Evolutionary conservation across 1,284 basidiomycete species (phyloP).

Genomic region (Phylloporus gajari): DNA sequence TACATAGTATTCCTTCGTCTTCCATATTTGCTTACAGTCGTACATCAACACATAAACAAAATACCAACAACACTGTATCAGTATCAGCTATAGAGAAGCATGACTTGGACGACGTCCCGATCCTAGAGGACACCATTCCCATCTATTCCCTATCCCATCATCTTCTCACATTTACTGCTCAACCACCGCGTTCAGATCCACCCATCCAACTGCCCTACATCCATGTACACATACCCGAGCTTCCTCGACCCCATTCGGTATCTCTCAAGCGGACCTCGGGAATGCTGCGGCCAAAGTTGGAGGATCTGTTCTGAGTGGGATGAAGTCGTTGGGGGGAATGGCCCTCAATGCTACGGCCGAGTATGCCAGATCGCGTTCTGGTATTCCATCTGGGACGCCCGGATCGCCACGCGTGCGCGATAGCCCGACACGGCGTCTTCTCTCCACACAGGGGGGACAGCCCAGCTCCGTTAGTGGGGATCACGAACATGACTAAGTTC

Average conservation of each 20-base stretch:
- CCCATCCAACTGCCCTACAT: slow-evolving; percentile 26
- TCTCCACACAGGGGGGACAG: slow-evolving; percentile 25
- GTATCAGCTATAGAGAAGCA: slow-evolving; percentile 47
- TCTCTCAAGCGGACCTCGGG: slow-evolving; percentile 60
- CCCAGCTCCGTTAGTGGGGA: slow-evolving; percentile 29
- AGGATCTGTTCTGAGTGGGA: slow-evolving; percentile 68
- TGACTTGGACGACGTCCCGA: slow-evolving; percentile 29
- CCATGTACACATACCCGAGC: slow-evolving; percentile 35
- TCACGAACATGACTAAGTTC: slow-evolving; percentile 23
- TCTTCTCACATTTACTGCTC: slow-evolving; percentile 70
- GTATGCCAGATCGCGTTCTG: slow-evolving; percentile 41
- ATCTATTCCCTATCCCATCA: slow-evolving; percentile 71
- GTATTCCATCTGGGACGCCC: slow-evolving; percentile 12
- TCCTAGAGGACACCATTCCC: slow-evolving; percentile 47
- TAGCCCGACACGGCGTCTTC: slow-evolving; percentile 15
- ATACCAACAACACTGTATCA: slow-evolving; percentile 52
- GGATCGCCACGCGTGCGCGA: slow-evolving; percentile 21
- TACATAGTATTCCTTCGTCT: slow-evolving; percentile 62
- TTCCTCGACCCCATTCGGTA: slow-evolving; percentile 41
- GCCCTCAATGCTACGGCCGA: slow-evolving; percentile 64
- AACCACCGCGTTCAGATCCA: slow-evolving; percentile 49
- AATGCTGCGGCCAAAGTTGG: slow-evolving; percentile 67
- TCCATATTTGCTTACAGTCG: slow-evolving; percentile 50
- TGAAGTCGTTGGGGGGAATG: slow-evolving; percentile 72
- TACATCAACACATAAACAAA: slow-evolving; percentile 45